phyloP scores from a whole-genome alignment of 2,329 filamentous ascomycete species.

The Apiospora pterosperma region DNA sequence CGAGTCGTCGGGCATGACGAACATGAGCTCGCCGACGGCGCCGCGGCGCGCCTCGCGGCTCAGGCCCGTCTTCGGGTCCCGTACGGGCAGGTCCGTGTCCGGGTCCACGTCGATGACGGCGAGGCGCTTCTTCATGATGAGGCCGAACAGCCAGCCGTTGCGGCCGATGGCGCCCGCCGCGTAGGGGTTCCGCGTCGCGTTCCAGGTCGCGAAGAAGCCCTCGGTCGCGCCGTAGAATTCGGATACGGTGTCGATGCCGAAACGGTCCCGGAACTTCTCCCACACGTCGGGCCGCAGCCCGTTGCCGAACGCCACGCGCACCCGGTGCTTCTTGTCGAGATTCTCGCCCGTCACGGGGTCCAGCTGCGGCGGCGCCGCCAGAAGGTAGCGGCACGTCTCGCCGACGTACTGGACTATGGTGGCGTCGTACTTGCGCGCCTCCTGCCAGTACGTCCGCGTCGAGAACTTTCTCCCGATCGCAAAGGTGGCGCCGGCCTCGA shows the following conservation, averaged over 20 bases:
- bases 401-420: slow-evolving; percentile 85
- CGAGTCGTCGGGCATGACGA: slow-evolving; percentile 61
- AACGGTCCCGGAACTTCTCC: slow-evolving; percentile 78
- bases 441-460: slow-evolving; percentile 71
- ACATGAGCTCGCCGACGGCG: slow-evolving; percentile 73
- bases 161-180: slow-evolving; percentile 75
- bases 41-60: slow-evolving; percentile 58
- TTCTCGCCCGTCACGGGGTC: slow-evolving; percentile 63
- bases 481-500: slow-evolving; percentile 62
- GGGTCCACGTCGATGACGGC: slow-evolving; percentile 69
- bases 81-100: slow-evolving; percentile 63
- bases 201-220: slow-evolving; percentile 67
- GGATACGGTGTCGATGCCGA: slow-evolving; percentile 67
- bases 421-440: slow-evolving; percentile 66
- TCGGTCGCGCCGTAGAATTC: slow-evolving; percentile 84
- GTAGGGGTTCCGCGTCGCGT: slow-evolving; percentile 70
- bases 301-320: slow-evolving; percentile 80
- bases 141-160: slow-evolving; percentile 57
- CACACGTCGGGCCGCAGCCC: slow-evolving; percentile 83
- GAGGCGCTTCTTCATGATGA: slow-evolving; percentile 47
- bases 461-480: slow-evolving; percentile 77
- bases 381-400: slow-evolving; percentile 79
- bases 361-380: slow-evolving; percentile 60
- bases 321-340: slow-evolving; percentile 68
- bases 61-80: slow-evolving; percentile 66